Percentiles rank a stretch among this genome's conserved stretches.
These are phyloP conservation scores for Ampelomyces quisqualis DNA, from an alignment of 2,329 filamentous ascomycete species.

Conservation along the genomic window DNA sequence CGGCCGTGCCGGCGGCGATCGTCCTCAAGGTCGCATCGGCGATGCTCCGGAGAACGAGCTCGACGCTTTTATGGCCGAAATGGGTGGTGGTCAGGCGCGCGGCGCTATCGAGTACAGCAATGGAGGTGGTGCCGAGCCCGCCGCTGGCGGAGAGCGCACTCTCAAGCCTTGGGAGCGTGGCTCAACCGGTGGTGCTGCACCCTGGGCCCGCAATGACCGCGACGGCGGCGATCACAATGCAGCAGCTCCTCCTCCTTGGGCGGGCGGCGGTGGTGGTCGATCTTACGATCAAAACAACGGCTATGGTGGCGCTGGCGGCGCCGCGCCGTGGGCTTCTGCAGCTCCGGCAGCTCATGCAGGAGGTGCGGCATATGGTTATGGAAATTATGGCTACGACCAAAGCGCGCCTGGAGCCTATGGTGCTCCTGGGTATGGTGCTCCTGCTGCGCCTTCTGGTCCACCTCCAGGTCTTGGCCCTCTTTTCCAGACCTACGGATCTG, in stretches of 20 bases:
- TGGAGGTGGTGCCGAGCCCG: constrained; percentile 52
- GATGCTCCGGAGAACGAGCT: constrained; percentile 87
- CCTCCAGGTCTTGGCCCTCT: constrained; percentile 61
- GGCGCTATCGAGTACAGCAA: constrained; percentile 67
- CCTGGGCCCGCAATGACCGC: constrained; percentile 61
- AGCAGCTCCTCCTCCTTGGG: constrained; percentile 46
- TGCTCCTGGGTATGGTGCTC: constrained; percentile 46
- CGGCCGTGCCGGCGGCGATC: constrained; percentile 50
- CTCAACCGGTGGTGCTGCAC: constrained; percentile 79
- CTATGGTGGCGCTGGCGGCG: constrained; percentile 37
- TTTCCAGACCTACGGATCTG: constrained; percentile 65
- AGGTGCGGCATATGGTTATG: constrained; percentile 49
- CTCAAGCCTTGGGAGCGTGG: constrained; percentile 87
- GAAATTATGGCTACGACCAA: constrained; percentile 37
- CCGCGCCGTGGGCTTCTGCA: constrained; percentile 45
- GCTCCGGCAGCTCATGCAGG: constrained; percentile 34
- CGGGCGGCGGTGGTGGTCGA: constrained; percentile 36
- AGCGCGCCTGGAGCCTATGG: constrained; percentile 45
- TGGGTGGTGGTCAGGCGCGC: constrained; percentile 73
- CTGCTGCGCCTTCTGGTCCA: constrained; percentile 48
- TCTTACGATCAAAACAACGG: constrained; percentile 30
- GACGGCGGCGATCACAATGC: constrained; percentile 46
- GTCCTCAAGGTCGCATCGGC: constrained; percentile 65
- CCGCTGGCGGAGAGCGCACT: constrained; percentile 53
- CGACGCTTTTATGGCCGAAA: constrained; percentile 98